phyloP scores from a whole-genome alignment of 495 filamentous ascomycete species.

The Neurospora sp. region DNA sequence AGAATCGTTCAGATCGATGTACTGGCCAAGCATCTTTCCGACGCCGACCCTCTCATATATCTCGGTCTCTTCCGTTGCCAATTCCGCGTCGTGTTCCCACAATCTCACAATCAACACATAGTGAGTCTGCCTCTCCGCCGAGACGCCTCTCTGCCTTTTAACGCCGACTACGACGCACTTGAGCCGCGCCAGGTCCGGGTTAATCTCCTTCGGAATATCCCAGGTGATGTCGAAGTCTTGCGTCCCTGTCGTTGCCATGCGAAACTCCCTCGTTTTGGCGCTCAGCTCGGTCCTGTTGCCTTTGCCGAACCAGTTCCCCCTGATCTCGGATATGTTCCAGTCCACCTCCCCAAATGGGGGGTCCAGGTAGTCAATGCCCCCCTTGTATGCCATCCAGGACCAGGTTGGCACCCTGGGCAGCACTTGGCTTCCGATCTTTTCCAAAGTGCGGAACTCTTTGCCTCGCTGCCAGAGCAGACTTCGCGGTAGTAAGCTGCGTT shows the following conservation, averaged over 20 bases:
- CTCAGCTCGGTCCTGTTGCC: background rate
- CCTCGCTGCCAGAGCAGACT: conserved; percentile 17
- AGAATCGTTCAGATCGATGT: background rate
- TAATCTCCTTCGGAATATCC: background rate
- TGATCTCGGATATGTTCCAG: conserved; percentile 6
- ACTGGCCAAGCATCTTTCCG: background rate
- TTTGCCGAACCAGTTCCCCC: background rate
- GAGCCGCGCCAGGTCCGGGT: background rate
- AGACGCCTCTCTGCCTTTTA: background rate
- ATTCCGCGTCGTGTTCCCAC: background rate
- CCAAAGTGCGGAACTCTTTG: background rate
- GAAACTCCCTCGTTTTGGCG: background rate
- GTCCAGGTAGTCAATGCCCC: conserved; percentile 15
- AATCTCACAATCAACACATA: background rate
- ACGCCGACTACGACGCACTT: background rate
- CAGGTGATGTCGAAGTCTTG: background rate
- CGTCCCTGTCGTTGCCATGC: rapidly evolving
- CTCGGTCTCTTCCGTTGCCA: background rate
- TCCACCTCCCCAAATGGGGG: conserved; percentile 7
- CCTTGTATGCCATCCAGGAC: conserved; percentile 24
- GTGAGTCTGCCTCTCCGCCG: background rate
- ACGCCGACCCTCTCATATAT: background rate
- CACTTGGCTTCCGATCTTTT: background rate
- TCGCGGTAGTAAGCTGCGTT: conserved; percentile 5
- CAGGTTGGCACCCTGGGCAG: conserved; percentile 4